These are phyloP conservation scores for Aspergillus asperescens DNA, from an alignment of 495 filamentous ascomycete genomes.

Conservation along the genomic window DNA sequence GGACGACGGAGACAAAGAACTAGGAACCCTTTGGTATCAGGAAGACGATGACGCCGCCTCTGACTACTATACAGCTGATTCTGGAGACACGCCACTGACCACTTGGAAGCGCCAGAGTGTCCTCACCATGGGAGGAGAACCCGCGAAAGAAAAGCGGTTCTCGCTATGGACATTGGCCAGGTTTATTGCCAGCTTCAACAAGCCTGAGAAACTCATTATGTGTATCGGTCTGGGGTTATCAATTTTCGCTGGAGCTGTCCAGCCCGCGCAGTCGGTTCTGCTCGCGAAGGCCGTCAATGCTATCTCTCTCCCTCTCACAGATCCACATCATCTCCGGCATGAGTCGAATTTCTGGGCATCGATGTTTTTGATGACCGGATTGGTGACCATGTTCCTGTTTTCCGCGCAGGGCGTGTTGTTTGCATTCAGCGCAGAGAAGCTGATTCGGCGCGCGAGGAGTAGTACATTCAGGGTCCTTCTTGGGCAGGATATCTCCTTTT, in stretches of 20 bases:
- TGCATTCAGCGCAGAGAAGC: conserved; percentile 73
- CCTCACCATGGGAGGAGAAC: conserved; percentile 25
- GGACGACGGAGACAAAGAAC: neutral
- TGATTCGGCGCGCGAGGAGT: conserved; percentile 75
- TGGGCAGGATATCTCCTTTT: conserved; percentile 84
- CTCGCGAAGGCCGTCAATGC: conserved; percentile 80
- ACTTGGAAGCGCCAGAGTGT: neutral
- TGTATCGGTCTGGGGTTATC: conserved; percentile 69
- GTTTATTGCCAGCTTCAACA: conserved; percentile 79
- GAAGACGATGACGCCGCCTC: conserved; percentile 5
- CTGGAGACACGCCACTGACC: conserved; percentile 10
- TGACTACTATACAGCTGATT: conserved; percentile 12
- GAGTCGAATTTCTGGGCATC: conserved; percentile 82
- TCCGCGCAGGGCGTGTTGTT: conserved; percentile 65
- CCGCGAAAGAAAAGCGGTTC: conserved; percentile 49
- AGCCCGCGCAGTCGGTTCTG: conserved; percentile 86
- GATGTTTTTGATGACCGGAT: conserved; percentile 89
- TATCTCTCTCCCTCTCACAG: conserved; percentile 46
- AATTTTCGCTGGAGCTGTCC: conserved; percentile 75
- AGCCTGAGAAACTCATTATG: conserved; percentile 65
- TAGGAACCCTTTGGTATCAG: conserved; percentile 15
- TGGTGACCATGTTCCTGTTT: conserved; percentile 67
- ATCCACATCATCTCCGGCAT: conserved; percentile 50
- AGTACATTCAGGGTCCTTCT: conserved; percentile 78
- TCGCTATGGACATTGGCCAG: conserved; percentile 76